Conservation (phyloP, 2,329 filamentous ascomycete genomes). For the Apiospora phragmitis region DNA sequence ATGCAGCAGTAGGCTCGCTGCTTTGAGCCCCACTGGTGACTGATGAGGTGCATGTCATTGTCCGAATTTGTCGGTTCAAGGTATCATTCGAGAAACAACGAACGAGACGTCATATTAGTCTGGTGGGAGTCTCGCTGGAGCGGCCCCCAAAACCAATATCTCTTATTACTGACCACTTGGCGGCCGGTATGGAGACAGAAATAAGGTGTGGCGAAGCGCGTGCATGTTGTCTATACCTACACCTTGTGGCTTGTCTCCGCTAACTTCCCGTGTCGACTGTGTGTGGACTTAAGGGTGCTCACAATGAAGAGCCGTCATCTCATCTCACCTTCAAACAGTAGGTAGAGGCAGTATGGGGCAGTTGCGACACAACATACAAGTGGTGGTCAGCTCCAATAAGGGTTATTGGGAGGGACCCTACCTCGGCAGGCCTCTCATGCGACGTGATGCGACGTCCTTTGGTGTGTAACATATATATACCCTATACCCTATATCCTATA, state of each 20-base stretch:
- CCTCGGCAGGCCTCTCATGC: neutral
- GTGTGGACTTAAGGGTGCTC: neutral
- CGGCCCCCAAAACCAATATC: neutral
- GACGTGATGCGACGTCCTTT: slow-evolving; percentile 4
- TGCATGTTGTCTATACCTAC: neutral
- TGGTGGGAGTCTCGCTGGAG: neutral
- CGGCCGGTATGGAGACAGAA: neutral
- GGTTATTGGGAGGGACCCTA: neutral
- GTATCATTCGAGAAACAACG: slow-evolving; percentile 4
- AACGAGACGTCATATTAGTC: slow-evolving; percentile 1
- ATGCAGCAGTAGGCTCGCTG: neutral
- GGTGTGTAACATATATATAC: neutral
- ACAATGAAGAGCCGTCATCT: neutral
- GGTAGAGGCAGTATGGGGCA: neutral
- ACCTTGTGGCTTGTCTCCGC: neutral
- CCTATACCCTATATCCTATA: no score
- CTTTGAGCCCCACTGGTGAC: slow-evolving; percentile 1
- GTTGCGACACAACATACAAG: neutral
- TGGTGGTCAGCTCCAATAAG: neutral
- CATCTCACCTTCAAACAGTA: neutral
- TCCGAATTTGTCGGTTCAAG: neutral
- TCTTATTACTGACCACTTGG: neutral
- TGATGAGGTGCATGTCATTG: slow-evolving; percentile 4
- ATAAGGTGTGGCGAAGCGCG: neutral
- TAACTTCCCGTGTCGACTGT: neutral